phyloP scores from a whole-genome alignment of 1,284 basidiomycete species.

The Apiotrichum veenhuisii region DNA sequence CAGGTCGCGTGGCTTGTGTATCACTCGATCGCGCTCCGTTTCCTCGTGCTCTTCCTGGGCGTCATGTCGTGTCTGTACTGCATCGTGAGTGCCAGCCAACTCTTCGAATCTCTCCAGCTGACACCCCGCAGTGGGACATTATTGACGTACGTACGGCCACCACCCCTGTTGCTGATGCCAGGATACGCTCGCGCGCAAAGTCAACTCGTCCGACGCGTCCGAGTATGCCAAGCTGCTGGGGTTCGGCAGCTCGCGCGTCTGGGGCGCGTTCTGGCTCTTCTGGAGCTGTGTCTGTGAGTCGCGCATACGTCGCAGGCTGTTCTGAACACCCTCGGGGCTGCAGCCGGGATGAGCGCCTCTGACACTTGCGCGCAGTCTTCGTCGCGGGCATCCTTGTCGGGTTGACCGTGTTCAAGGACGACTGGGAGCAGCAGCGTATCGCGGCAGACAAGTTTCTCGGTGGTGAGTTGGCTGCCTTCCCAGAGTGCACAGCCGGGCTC shows the following conservation, averaged over 20 bases:
- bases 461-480: too few relatives aligned
- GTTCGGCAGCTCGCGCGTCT: constrained; percentile 52
- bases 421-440: constrained; percentile 35
- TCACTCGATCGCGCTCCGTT: constrained; percentile 56
- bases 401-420: constrained; percentile 75
- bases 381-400: constrained; percentile 76
- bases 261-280: constrained; percentile 84
- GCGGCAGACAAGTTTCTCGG: constrained; percentile 43
- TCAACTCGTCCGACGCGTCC: constrained; percentile 86
- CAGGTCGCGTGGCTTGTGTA: constrained; percentile 77
- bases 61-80: constrained; percentile 85
- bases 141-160: constrained; percentile 55
- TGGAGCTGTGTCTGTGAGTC: constrained; percentile 62
- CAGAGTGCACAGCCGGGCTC: too few relatives aligned
- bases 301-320: too few relatives aligned
- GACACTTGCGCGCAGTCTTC: constrained; percentile 56
- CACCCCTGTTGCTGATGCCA: background rate
- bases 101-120: constrained; percentile 1
- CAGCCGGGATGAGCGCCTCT: background rate
- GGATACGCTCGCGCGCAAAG: constrained; percentile 83
- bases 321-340: too few relatives aligned
- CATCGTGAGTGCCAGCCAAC: constrained; percentile 29
- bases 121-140: constrained; percentile 68
- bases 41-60: constrained; percentile 85
- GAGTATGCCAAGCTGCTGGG: constrained; percentile 85